Evolutionary conservation across 108 stramenopile genomes (phyloP).

Genomic region (Nannochloropsis gaditana): DNA sequence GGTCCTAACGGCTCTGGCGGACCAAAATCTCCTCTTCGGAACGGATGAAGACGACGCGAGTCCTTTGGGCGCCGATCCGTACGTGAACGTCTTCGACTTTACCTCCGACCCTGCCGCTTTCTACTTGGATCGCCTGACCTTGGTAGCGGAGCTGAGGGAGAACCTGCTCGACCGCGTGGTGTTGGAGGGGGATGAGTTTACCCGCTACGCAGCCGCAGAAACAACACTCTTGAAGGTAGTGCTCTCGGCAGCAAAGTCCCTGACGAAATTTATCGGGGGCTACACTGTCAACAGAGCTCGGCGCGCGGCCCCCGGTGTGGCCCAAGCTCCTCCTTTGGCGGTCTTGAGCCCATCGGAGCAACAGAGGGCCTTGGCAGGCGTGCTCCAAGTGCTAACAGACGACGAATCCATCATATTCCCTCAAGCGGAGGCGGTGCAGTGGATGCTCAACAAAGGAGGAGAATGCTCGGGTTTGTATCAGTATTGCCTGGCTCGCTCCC

Average conservation of each 20-base stretch:
- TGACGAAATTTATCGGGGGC: slow-evolving; percentile 37
- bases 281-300: slow-evolving; percentile 29
- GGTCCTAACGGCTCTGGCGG: slow-evolving; percentile 22
- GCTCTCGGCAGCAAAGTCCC: not conserved
- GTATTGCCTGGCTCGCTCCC: slow-evolving; percentile 30
- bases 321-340: slow-evolving; percentile 21
- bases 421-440: slow-evolving; percentile 2
- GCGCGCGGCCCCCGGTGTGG: slow-evolving; percentile 20
- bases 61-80: slow-evolving; percentile 25
- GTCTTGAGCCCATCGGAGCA: slow-evolving; percentile 27
- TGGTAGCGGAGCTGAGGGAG: slow-evolving; percentile 41
- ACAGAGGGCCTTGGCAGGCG: slow-evolving; percentile 26
- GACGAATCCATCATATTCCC: slow-evolving; percentile 26
- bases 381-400: slow-evolving; percentile 23
- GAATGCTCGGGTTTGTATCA: slow-evolving; percentile 32
- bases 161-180: slow-evolving; percentile 30
- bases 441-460: slow-evolving; percentile 15
- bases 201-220: slow-evolving; percentile 24
- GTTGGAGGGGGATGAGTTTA: slow-evolving; percentile 28
- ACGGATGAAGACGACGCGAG: slow-evolving; percentile 33
- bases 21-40: slow-evolving; percentile 24
- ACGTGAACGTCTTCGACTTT: slow-evolving; percentile 40
- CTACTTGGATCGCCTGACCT: slow-evolving; percentile 27
- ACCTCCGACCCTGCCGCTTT: slow-evolving; percentile 36
- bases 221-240: slow-evolving; percentile 30